phyloP scores from a whole-genome alignment of 2,329 filamentous ascomycete species.

The Diaporthe sp. region DNA sequence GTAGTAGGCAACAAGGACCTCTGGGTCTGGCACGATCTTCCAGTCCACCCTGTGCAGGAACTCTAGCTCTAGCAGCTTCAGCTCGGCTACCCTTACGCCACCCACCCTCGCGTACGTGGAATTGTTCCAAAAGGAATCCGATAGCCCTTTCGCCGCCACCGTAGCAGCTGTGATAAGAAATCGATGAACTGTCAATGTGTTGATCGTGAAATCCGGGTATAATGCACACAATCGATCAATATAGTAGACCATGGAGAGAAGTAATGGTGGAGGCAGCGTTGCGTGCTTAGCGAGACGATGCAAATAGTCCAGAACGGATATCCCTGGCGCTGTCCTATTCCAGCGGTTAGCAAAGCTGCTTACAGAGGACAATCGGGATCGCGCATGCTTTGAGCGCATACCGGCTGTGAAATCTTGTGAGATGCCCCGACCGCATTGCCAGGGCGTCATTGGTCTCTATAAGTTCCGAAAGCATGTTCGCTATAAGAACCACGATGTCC shows the following conservation, averaged over 20 bases:
- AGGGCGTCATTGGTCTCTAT: conserved; percentile 93
- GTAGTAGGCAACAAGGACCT: conserved; percentile 95
- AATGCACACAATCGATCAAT: conserved; percentile 94
- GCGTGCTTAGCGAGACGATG: conserved; percentile 94
- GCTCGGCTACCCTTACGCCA: conserved; percentile 89
- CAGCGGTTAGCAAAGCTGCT: conserved; percentile 45
- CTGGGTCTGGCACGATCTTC: conserved; percentile 96
- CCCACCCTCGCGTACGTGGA: conserved; percentile 95
- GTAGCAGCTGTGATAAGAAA: conserved; percentile 97
- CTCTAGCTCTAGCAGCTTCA: conserved; percentile 93
- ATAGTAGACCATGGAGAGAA: conserved; percentile 99
- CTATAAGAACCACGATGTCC: conserved; percentile 90
- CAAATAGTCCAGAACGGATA: conserved; percentile 94
- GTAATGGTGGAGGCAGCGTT: conserved; percentile 89
- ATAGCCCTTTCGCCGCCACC: conserved; percentile 94
- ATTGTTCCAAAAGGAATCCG: conserved; percentile 98
- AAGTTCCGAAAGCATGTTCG: conserved; percentile 95
- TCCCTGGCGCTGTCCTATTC: conserved; percentile 79
- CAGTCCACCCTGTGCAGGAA: conserved; percentile 94
- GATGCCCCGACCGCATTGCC: conserved; percentile 85
- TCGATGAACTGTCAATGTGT: conserved; percentile 94
- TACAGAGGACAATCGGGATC: conserved; percentile 27
- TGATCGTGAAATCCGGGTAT: conserved; percentile 96
- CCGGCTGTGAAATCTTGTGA: conserved; percentile 97
- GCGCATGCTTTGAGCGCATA: conserved; percentile 55